Percentiles rank a stretch among this genome's conserved stretches.
Conservation (phyloP, 768 basidiomycete species). For the Boletus speciosus region DNA sequence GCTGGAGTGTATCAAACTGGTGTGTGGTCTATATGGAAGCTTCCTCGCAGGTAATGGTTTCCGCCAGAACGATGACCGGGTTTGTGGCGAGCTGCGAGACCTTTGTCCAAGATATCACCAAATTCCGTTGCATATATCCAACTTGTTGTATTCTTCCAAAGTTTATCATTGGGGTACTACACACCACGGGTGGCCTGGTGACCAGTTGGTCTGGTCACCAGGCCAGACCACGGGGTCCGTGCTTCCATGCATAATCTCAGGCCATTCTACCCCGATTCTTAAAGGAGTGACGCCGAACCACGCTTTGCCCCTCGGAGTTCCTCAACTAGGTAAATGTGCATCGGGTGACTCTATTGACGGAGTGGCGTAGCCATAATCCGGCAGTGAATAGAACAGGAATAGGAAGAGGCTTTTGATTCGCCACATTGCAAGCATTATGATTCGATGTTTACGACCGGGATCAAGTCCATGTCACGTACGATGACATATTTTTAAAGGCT, state of each 20-base stretch:
- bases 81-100: not conserved
- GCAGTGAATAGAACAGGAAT: not conserved
- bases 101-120: not conserved
- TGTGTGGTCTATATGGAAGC: not conserved
- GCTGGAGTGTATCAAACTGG: not conserved
- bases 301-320: not conserved
- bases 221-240: not conserved
- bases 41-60: conserved; percentile 8
- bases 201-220: not conserved
- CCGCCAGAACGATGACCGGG: not conserved
- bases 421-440: not conserved
- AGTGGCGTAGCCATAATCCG: not conserved
- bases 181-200: not conserved
- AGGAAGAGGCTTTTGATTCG: conserved; percentile 1
- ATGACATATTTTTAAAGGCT: conserved; percentile 8
- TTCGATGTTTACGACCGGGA: not conserved
- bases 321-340: not conserved
- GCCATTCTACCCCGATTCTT: too few relatives aligned
- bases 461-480: not conserved
- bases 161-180: too few relatives aligned
- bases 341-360: too few relatives aligned
- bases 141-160: too few relatives aligned
- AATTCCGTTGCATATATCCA: not conserved
- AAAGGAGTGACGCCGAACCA: too few relatives aligned
- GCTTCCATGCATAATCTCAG: too few relatives aligned